phyloP scores from a whole-genome alignment of 2,329 filamentous ascomycete genomes.

The Diaporthe ampelina region DNA sequence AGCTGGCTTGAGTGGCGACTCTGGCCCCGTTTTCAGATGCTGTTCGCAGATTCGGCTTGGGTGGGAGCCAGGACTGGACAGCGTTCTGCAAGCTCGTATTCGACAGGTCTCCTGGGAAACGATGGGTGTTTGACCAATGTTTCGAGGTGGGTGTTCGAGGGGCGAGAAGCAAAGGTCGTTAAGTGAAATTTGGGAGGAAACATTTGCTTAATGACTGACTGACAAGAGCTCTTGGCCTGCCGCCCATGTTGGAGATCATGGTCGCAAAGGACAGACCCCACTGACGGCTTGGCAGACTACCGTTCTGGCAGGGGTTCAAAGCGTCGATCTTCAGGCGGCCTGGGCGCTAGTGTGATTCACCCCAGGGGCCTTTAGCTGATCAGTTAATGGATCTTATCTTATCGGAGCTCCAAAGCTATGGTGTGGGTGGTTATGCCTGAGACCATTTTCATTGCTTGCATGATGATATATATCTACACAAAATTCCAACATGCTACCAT shows the following conservation, averaged over 20 bases:
- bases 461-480: background rate
- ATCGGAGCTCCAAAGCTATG: no score
- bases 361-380: background rate
- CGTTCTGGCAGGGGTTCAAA: background rate
- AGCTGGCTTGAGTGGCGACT: background rate
- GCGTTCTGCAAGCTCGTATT: background rate
- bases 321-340: slow-evolving; percentile 13
- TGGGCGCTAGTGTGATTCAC: background rate
- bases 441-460: background rate
- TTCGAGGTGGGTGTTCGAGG: background rate
- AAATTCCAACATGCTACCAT: background rate
- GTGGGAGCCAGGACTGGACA: background rate
- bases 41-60: background rate
- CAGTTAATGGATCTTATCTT: slow-evolving; percentile 1
- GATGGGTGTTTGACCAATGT: slow-evolving; percentile 33
- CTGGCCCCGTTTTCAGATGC: background rate
- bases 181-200: background rate
- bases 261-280: background rate
- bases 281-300: background rate
- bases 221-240: background rate
- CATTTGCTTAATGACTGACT: background rate
- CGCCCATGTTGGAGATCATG: slow-evolving; percentile 2
- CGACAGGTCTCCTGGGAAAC: background rate
- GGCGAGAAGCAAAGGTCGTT: background rate
- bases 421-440: no score